Evolutionary conservation across 371 early-diverging fungal genomes (phyloP).

Genomic region (Actinomucor elegans): DNA sequence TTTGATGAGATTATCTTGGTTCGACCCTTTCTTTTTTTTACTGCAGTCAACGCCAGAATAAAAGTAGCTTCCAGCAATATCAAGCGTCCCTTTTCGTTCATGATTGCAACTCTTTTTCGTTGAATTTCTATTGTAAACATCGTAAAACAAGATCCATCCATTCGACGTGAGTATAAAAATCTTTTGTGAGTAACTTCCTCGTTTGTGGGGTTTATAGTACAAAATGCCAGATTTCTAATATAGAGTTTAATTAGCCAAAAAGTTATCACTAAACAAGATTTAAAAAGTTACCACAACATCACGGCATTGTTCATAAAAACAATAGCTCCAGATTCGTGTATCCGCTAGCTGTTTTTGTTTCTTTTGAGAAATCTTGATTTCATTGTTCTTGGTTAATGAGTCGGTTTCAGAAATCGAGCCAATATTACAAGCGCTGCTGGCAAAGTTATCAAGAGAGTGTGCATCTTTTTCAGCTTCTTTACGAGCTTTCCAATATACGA

Average conservation of each 20-base stretch:
- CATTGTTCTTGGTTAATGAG: too few relatives aligned
- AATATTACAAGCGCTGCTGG: too few relatives aligned
- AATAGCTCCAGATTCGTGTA: slow-evolving; percentile 60
- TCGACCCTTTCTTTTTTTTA: slow-evolving; percentile 19
- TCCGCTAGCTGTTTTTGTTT: slow-evolving; percentile 24
- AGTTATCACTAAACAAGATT: neutral
- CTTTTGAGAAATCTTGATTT: too few relatives aligned
- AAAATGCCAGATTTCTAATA: slow-evolving; percentile 58
- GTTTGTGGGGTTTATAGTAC: slow-evolving; percentile 49
- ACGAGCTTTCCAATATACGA: slow-evolving; percentile 54
- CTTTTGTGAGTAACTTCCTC: slow-evolving; percentile 54
- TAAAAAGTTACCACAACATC: slow-evolving; percentile 36
- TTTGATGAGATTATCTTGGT: slow-evolving; percentile 22
- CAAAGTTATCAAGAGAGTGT: slow-evolving; percentile 25
- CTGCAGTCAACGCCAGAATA: slow-evolving; percentile 50
- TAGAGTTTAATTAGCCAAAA: neutral
- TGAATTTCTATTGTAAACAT: slow-evolving; percentile 39
- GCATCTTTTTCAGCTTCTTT: slow-evolving; percentile 44
- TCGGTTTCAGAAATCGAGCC: too few relatives aligned
- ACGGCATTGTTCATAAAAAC: slow-evolving; percentile 42
- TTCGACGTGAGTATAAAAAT: slow-evolving; percentile 49
- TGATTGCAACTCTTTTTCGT: slow-evolving; percentile 36
- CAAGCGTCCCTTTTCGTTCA: slow-evolving; percentile 38
- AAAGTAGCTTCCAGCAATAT: slow-evolving; percentile 53
- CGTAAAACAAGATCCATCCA: slow-evolving; percentile 50